phyloP scores from a whole-genome alignment of 1,284 basidiomycete species.

The Abortiporus biennis region DNA sequence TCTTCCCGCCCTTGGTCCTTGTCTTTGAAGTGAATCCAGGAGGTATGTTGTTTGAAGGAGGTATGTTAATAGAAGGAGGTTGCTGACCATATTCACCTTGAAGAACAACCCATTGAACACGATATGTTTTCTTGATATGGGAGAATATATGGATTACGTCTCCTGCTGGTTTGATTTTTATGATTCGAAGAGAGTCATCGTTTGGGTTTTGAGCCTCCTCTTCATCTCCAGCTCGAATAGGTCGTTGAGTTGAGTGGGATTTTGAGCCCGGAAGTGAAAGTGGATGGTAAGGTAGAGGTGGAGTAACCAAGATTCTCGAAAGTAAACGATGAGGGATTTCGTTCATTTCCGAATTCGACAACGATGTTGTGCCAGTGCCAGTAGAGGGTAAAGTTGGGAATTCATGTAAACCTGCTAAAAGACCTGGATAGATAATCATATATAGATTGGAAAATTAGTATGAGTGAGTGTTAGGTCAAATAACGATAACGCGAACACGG shows the following conservation, averaged over 20 bases:
- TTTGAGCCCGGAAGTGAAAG: no score
- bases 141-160: constrained; percentile 84
- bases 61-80: constrained; percentile 18
- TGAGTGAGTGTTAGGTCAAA: constrained; percentile 1
- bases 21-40: constrained; percentile 1
- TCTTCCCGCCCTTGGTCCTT: background rate
- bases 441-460: background rate
- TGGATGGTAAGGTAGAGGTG: no score
- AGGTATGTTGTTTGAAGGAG: background rate
- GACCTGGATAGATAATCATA: constrained; percentile 51
- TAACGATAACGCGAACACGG: background rate
- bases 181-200: constrained; percentile 30
- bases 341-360: no score
- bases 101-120: constrained; percentile 66
- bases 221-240: constrained; percentile 8
- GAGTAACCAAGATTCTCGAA: no score
- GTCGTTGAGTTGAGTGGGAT: no score
- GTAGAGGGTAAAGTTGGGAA: constrained; percentile 57
- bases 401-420: constrained; percentile 83
- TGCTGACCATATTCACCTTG: constrained; percentile 39
- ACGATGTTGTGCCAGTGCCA: constrained; percentile 27
- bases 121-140: constrained; percentile 88
- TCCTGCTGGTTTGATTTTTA: constrained; percentile 44
- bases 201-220: background rate
- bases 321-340: constrained; percentile 37